Evolutionary conservation across 176 grass and related monocot species (phyloP), one percentile per base, ranked within the genome.

Genomic region (Raddia guianensis): DNA sequence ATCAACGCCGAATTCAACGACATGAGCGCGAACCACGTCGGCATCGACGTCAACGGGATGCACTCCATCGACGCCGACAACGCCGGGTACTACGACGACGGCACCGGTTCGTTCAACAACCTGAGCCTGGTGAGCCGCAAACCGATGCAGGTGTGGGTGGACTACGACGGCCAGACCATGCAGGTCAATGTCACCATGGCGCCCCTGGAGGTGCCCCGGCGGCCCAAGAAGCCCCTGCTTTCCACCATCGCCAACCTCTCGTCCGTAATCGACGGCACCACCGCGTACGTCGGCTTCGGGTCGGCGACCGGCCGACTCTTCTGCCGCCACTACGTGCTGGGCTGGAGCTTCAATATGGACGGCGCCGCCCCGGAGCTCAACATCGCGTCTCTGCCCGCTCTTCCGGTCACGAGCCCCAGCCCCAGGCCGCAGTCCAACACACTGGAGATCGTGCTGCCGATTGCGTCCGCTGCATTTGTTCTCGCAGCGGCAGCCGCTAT

Each of bases 21-120:
- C 82, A 92, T 92, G 83, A 92, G 77, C 84, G 83, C 79, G 69
- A 96, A 96, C 90, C 93, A 96, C 71, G 93, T 96, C 73, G 93
- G 93, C 27, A 51, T 96, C 82, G 85, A 96, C 78, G 86, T 96
- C 11, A 37, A 96, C 71, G 89, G 90, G 0, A 80, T 96, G 78
- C 35, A 71, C 48, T 92, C 90, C 52, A 50, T 90, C 43, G 79
- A 69, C 83, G 82, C 90, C 59, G 82, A 87, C 80, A 83, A 87
- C 87, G 87, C 89, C 8, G 87, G 86, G 0, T 95, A 92, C 74
- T 95, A 90, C 80, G 78, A 80, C 58, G 80, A 92, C 49, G 78
- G 1, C 47, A 80, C 79, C 6, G 89, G 89, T 57, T 80, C 68
- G 12, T 89, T 89, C 76, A 68, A 54, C 57, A 84, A 92, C 79